Base-by-base conservation (phyloP, 169 alveolate genomes). In the Plasmodium berghei region DNA sequence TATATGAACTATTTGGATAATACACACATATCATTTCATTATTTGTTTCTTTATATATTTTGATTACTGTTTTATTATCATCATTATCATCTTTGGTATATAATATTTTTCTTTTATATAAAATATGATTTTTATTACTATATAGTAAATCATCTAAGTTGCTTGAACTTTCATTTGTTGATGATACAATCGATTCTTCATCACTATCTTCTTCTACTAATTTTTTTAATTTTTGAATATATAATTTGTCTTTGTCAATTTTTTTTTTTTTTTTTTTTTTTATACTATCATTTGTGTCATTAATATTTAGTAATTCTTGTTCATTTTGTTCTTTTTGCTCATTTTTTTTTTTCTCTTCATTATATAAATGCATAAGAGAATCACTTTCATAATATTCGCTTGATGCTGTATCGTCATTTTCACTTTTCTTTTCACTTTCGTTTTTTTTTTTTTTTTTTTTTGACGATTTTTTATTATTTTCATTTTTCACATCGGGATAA, bases 51-150 rank as follows among this genome's bases (percentile, higher is more conserved):
- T 77, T 77, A 77, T 46, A 77, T 20, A 70, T 54, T 14, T 59
- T 77, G 49, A 62, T 77, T 5, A 64, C 18, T 6, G 89, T 77
- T 12, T 34, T 34, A 49, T 28, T 26, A 45, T 46, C 49, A 28
- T 73, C 49, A 22, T 55, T 49, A 12, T 69, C 62, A 64, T 40
- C 20, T 48, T 46, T 16, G 1, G 89, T 46, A 46, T 77, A 77
- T 63, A 77, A 49, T 49, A 77, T 77, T 77, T 77, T 77, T 56
- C 89, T 62, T 69, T 59, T 77, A 77, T 77, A 77, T 56, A 77
- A 77, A 49, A 77, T 64, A 9, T 77, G 66, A 64, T 77, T 77
- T 34, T 69, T 77, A 52, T 52, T 52, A 56, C 52, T 63, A 62
- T 49, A 63, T 6, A 70, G 48, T 42, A 54, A 6, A 20, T 77